Conservation (phyloP, 805 yeast genomes). For the Scheffersomyces stipitis region DNA sequence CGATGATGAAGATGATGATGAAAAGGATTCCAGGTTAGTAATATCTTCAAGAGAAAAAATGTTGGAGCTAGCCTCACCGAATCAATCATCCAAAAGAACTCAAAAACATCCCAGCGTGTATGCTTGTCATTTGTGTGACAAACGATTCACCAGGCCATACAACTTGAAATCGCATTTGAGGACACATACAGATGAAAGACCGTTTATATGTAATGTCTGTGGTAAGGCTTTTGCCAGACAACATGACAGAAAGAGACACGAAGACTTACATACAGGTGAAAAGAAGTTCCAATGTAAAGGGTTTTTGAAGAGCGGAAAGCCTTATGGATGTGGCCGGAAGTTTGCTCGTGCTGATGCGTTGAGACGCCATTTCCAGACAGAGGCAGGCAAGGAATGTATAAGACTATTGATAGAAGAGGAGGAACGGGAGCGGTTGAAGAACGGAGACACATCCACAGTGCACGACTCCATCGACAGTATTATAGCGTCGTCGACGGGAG, state of each 20-base stretch:
- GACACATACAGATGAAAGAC: slow-evolving; percentile 86
- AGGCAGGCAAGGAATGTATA: slow-evolving; percentile 46
- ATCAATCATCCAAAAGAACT: slow-evolving; percentile 50
- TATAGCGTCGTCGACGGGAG: no score
- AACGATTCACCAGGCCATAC: slow-evolving; percentile 88
- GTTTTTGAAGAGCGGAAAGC: slow-evolving; percentile 38
- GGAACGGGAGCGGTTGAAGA: slow-evolving; percentile 23
- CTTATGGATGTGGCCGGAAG: slow-evolving; percentile 46
- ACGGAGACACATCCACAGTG: slow-evolving; percentile 5
- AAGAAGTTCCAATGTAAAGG: slow-evolving; percentile 76
- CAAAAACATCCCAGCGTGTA: slow-evolving; percentile 74
- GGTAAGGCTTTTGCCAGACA: slow-evolving; percentile 69
- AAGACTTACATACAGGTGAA: slow-evolving; percentile 69
- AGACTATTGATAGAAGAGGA: slow-evolving; percentile 42
- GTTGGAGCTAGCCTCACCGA: slow-evolving; percentile 64
- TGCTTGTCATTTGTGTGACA: slow-evolving; percentile 82
- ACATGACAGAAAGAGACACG: slow-evolving; percentile 46
- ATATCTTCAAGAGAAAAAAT: slow-evolving; percentile 53
- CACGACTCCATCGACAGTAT: background rate
- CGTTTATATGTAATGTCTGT: slow-evolving; percentile 69
- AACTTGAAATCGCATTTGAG: slow-evolving; percentile 87
- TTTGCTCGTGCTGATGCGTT: slow-evolving; percentile 49
- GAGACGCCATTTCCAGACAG: slow-evolving; percentile 46
- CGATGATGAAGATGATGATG: slow-evolving; percentile 7
- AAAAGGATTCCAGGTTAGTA: slow-evolving; percentile 2